A percentile compares a stretch with the other conserved stretches of the same genome.
These are phyloP conservation scores for Sanguinoderma infundibulare DNA, from an alignment of 1,284 basidiomycete species.

Conservation along the genomic window DNA sequence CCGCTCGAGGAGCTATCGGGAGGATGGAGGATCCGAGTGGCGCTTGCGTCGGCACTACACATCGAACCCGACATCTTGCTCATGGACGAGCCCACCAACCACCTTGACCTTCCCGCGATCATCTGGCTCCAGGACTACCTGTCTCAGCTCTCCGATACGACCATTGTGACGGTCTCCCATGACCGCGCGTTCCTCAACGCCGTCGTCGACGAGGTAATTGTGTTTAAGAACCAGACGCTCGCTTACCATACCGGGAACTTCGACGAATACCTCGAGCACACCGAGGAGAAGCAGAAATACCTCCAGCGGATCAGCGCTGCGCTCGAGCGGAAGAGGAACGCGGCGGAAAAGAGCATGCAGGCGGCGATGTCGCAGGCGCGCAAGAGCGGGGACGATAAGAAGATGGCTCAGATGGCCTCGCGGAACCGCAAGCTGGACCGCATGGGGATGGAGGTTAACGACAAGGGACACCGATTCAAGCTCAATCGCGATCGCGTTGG, in stretches of 20 bases:
- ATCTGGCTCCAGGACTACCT: constrained; percentile 74
- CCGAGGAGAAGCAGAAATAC: constrained; percentile 52
- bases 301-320: constrained; percentile 57
- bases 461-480: constrained; percentile 57
- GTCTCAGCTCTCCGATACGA: constrained; percentile 48
- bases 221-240: constrained; percentile 61
- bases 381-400: constrained; percentile 62
- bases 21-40: constrained; percentile 74
- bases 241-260: constrained; percentile 67
- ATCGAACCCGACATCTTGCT: constrained; percentile 85
- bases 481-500: constrained; percentile 64
- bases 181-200: constrained; percentile 73
- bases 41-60: constrained; percentile 79
- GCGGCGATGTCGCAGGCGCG: constrained; percentile 25
- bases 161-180: constrained; percentile 69
- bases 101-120: constrained; percentile 95
- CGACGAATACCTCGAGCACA: constrained; percentile 58
- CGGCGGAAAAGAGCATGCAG: constrained; percentile 23
- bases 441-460: constrained; percentile 55
- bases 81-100: constrained; percentile 91
- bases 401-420: constrained; percentile 53
- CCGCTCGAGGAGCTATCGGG: constrained; percentile 61
- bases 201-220: constrained; percentile 70
- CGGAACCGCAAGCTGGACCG: constrained; percentile 52
- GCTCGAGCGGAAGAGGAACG: constrained; percentile 53